phyloP scores from a whole-genome alignment of 257 asterid species.

The Nicotiana otophora region DNA sequence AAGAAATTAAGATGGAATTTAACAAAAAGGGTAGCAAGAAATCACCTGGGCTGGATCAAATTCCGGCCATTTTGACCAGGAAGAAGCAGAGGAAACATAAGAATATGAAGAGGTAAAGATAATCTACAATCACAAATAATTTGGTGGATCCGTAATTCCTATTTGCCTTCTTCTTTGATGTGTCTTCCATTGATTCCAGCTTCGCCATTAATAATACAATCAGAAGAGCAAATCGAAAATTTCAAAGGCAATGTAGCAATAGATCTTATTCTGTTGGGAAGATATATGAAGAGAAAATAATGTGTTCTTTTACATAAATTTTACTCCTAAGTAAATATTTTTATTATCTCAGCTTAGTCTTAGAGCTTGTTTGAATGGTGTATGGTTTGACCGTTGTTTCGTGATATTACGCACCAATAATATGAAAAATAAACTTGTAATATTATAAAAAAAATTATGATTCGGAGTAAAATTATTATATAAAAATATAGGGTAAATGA shows the following conservation, averaged over 20 bases:
- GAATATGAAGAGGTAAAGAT: constrained; percentile 59
- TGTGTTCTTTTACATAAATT: too few species aligned
- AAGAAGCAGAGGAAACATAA: constrained; percentile 57
- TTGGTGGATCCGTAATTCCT: constrained; percentile 36
- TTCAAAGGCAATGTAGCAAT: not conserved
- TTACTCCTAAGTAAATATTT: too few species aligned
- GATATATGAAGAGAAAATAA: too few species aligned
- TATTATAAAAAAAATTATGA: too few species aligned
- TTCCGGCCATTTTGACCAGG: constrained; percentile 48
- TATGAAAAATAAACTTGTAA: too few species aligned
- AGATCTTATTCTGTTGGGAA: too few species aligned
- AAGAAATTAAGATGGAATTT: not conserved
- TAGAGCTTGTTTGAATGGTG: too few species aligned
- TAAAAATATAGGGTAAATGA: too few species aligned
- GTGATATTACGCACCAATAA: too few species aligned
- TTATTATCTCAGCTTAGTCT: too few species aligned
- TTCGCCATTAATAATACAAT: constrained; percentile 36
- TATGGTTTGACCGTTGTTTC: too few species aligned
- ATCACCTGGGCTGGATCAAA: constrained; percentile 40
- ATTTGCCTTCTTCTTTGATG: constrained; percentile 26
- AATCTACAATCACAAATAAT: constrained; percentile 41
- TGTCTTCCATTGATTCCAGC: constrained; percentile 29
- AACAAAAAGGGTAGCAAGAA: not conserved
- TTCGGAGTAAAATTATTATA: too few species aligned
- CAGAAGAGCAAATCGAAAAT: not conserved